These are phyloP conservation scores for Westerdykella ornata DNA, from an alignment of 2,329 filamentous ascomycete genomes.

Conservation along the genomic window DNA sequence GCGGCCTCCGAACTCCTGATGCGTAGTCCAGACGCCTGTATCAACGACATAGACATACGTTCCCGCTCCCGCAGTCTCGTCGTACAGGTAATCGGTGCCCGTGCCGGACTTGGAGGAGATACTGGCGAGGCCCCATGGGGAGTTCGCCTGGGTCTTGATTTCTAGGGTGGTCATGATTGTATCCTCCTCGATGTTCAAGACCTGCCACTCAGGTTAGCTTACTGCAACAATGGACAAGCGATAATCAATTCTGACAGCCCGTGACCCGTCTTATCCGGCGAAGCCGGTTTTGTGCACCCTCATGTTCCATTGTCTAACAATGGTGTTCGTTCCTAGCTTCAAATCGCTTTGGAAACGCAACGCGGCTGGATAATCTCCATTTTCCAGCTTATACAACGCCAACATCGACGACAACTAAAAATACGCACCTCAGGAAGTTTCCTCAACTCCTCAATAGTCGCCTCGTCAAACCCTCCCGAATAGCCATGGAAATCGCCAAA, in stretches of 20 bases:
- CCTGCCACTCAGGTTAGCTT: conserved; percentile 8
- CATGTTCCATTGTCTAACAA: no score
- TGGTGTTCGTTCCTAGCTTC: no score
- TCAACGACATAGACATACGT: conserved; percentile 53
- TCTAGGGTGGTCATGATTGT: conserved; percentile 21
- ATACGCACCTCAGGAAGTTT: conserved; percentile 21
- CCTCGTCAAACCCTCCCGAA: conserved; percentile 24
- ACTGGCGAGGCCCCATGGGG: conserved; percentile 25
- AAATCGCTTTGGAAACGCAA: no score
- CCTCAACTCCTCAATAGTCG: conserved; percentile 26
- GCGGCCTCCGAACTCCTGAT: conserved; percentile 37
- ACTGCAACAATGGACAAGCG: neutral
- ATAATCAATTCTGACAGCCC: no score
- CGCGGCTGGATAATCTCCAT: no score
- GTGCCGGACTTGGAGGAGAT: conserved; percentile 22
- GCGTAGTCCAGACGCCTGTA: conserved; percentile 53
- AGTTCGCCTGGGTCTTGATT: conserved; percentile 15
- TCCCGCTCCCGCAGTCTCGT: conserved; percentile 18
- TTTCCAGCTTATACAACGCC: neutral
- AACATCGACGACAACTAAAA: neutral
- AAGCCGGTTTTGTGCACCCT: no score
- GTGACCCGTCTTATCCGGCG: no score
- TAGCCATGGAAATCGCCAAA: conserved; percentile 31
- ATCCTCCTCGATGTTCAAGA: conserved; percentile 23
- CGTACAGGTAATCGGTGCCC: conserved; percentile 23